Base-by-base conservation (phyloP, 306 rosid species). In the Cucurbita argyrosperma region DNA sequence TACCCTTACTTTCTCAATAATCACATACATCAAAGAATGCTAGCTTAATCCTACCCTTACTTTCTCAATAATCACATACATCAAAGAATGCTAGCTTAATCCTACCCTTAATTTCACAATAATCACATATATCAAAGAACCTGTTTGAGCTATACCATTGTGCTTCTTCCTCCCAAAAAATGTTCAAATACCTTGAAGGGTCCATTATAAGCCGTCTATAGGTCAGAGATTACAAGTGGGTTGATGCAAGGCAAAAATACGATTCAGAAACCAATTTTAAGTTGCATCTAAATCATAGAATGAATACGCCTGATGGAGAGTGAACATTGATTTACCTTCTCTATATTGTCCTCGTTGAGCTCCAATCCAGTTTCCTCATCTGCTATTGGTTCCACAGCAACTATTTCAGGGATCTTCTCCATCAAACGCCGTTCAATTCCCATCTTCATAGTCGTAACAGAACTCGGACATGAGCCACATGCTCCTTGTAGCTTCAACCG, bases 401-500 rank as follows among this genome's bases (percentile, higher is more conserved):
- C 96, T 54, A 94, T 84, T 82, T 89, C 97, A 45, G 98, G 98
- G 52, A 94, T 89, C 80, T 88, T 94, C 79, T 94, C 98, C 98
- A 94, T 94, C 63, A 94, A 81, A 10, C 92, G 88, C 21, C 90
- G 92, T 79, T 94, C 98, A 54, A 94, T 89, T 55, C 98, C 98
- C 98, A 94, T 16, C 81, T 94, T 94, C 98, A 94, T 94, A 5
- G 98, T 94, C 74, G 62, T 88, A 78, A 90, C 96, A 72, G 97
- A 84, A 77, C 97, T 91, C 0, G 98, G 98, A 75, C 98, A 94
- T 0, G 99, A 94, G 6, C 99, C 99, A 68, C 97, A 94, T 14
- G 99, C 99, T 76, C 99, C 99, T 80, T 94, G 96, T 47, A 94
- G 92, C 85, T 91, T 94, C 87, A 94, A 87, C n/a, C 88, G 75